A percentile compares a stretch with the other conserved stretches of the same genome.
phyloP scores from a whole-genome alignment of 192 early-diverging fungal genomes.

The Borealophlyctis nickersoniae region DNA sequence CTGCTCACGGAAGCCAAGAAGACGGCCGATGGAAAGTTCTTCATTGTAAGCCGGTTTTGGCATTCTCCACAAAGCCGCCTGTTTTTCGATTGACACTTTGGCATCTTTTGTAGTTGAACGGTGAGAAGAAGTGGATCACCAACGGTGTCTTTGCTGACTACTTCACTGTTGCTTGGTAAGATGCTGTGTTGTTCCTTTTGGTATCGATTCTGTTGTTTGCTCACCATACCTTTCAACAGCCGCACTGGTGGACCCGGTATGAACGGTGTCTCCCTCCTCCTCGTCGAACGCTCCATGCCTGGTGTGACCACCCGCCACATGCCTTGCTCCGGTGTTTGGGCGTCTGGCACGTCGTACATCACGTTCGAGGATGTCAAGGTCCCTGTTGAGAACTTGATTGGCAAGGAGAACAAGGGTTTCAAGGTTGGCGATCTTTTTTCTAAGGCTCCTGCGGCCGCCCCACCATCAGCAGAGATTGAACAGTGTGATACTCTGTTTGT shows the following conservation, averaged over 20 bases:
- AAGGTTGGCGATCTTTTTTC: slow-evolving; percentile 35
- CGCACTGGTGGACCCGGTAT: slow-evolving; percentile 77
- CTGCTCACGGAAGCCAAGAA: slow-evolving; percentile 64
- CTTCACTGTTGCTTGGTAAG: slow-evolving; percentile 68
- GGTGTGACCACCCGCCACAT: slow-evolving; percentile 76
- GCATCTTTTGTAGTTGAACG: slow-evolving; percentile 46
- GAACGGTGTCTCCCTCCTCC: slow-evolving; percentile 70
- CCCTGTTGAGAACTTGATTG: slow-evolving; percentile 79
- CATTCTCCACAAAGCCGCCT: background rate
- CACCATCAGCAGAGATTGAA: slow-evolving; percentile 1
- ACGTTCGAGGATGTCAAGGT: slow-evolving; percentile 86
- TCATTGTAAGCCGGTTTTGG: slow-evolving; percentile 38
- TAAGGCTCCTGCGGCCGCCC: slow-evolving; percentile 2
- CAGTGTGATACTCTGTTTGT: slow-evolving; percentile 2
- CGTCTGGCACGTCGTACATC: slow-evolving; percentile 75
- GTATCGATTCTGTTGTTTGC: background rate
- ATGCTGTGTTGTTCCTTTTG: too few species aligned
- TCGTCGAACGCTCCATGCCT: slow-evolving; percentile 70
- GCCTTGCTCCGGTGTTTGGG: slow-evolving; percentile 79
- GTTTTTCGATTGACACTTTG: background rate
- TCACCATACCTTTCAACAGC: slow-evolving; percentile 23
- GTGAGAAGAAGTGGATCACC: slow-evolving; percentile 71
- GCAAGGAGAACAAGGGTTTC: slow-evolving; percentile 83
- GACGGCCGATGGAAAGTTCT: slow-evolving; percentile 65
- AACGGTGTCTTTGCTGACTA: slow-evolving; percentile 81